These are phyloP conservation scores for Rhytidiadelphus loreus DNA, from an alignment of 225 moss, liverwort and hornwort genomes.

Conservation along the genomic window DNA sequence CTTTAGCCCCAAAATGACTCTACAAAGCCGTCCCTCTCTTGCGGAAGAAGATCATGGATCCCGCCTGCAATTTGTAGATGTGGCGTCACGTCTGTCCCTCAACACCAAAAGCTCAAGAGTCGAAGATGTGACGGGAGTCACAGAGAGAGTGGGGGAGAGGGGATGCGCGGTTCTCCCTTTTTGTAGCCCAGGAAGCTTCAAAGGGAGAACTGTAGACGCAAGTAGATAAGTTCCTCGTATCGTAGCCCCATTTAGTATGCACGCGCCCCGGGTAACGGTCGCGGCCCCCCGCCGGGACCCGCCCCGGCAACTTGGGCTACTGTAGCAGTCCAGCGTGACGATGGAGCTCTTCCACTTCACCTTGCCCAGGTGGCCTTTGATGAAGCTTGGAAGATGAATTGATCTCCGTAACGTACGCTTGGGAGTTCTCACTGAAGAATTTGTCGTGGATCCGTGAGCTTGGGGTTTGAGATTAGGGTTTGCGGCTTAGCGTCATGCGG, in stretches of 20 bases:
- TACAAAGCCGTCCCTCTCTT: neutral
- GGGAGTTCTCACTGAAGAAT: neutral
- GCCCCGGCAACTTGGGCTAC: conserved; percentile 1
- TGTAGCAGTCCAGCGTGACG: neutral
- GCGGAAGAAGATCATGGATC: neutral
- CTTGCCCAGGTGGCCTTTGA: neutral
- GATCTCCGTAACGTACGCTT: neutral
- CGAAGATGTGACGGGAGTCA: neutral
- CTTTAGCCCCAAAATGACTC: neutral
- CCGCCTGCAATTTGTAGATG: neutral
- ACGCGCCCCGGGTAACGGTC: conserved; percentile 11
- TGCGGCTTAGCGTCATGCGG: conserved; percentile 1
- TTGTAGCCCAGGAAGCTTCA: conserved; percentile 7
- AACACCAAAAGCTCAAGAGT: neutral
- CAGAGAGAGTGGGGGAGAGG: neutral
- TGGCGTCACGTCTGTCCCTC: neutral
- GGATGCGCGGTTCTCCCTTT: neutral
- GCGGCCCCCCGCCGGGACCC: neutral
- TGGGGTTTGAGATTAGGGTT: neutral
- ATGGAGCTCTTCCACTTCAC: neutral
- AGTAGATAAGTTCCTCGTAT: conserved; percentile 16
- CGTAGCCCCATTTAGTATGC: conserved; percentile 2
- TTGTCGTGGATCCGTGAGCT: neutral
- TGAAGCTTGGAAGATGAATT: neutral
- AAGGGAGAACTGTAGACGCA: neutral